Percentiles rank a stretch among this genome's conserved stretches.
These are phyloP conservation scores for Fragilaria radians DNA, from an alignment of 108 stramenopile species.

Conservation along the genomic window DNA sequence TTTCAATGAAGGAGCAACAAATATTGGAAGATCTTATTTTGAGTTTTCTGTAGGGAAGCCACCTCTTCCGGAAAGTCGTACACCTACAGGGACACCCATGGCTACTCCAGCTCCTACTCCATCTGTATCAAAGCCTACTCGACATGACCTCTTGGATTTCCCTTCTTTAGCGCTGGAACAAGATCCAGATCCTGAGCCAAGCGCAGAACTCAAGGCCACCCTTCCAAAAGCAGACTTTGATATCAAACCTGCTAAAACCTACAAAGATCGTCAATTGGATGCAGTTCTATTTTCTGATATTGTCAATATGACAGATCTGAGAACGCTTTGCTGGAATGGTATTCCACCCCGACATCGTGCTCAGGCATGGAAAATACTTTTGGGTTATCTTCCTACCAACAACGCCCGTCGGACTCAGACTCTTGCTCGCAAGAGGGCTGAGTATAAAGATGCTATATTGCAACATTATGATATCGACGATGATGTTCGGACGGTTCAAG, in stretches of 20 bases:
- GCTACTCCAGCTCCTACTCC: background rate
- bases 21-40: background rate
- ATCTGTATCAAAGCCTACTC: background rate
- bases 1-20: conserved; percentile 11
- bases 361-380: conserved; percentile 66
- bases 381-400: conserved; percentile 79
- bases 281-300: conserved; percentile 38
- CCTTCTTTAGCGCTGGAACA: background rate
- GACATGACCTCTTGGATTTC: background rate
- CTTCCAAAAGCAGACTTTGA: conserved; percentile 1
- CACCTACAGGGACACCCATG: conserved; percentile 4
- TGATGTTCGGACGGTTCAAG: conserved; percentile 69
- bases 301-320: conserved; percentile 54
- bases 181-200: background rate
- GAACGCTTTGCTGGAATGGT: conserved; percentile 76
- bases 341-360: conserved; percentile 63
- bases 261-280: conserved; percentile 62
- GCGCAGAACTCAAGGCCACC: background rate
- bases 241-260: conserved; percentile 25
- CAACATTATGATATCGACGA: conserved; percentile 87
- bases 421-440: conserved; percentile 60
- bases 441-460: conserved; percentile 74
- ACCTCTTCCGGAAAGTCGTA: background rate
- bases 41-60: conserved; percentile 1
- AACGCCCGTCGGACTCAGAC: conserved; percentile 44